These are phyloP conservation scores for Juncus effusus DNA, from an alignment of 176 grass and related monocot species.

Conservation along the genomic window DNA sequence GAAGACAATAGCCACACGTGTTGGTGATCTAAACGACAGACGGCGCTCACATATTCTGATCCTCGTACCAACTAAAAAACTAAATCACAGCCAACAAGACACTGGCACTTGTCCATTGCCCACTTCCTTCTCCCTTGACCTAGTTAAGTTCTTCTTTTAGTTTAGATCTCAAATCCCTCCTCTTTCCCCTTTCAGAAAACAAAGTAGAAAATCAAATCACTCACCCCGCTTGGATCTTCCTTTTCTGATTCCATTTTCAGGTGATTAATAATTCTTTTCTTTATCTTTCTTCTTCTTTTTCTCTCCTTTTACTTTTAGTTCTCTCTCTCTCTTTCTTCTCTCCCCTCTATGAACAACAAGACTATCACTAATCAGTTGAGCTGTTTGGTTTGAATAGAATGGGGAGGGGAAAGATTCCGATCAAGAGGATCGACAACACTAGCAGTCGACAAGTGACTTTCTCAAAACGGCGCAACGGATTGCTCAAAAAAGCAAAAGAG, in stretches of 20 bases:
- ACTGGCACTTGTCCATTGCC: constrained; percentile 2
- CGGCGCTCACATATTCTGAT: background rate
- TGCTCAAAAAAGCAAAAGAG: constrained; percentile 32
- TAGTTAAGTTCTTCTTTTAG: background rate
- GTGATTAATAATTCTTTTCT: background rate
- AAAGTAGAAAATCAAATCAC: background rate
- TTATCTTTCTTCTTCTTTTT: background rate
- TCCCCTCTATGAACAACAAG: background rate
- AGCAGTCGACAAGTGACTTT: constrained; percentile 33
- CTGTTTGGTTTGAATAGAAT: background rate
- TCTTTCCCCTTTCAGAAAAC: constrained; percentile 18
- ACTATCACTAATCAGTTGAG: background rate
- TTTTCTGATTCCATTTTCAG: background rate
- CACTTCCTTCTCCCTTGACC: constrained; percentile 12
- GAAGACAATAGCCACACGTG: constrained; percentile 8
- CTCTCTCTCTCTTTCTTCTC: background rate
- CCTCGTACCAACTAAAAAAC: constrained; percentile 8
- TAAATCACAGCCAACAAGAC: background rate
- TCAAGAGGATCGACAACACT: constrained; percentile 21
- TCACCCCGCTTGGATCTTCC: background rate
- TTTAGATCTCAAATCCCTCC: constrained; percentile 23
- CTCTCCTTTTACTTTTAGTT: background rate
- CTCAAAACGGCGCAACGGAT: constrained; percentile 31
- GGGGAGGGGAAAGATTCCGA: constrained; percentile 28
- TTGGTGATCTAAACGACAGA: constrained; percentile 19